Evolutionary conservation across 768 basidiomycete species (phyloP).

Genomic region (Symmetrospora coprosmae): DNA sequence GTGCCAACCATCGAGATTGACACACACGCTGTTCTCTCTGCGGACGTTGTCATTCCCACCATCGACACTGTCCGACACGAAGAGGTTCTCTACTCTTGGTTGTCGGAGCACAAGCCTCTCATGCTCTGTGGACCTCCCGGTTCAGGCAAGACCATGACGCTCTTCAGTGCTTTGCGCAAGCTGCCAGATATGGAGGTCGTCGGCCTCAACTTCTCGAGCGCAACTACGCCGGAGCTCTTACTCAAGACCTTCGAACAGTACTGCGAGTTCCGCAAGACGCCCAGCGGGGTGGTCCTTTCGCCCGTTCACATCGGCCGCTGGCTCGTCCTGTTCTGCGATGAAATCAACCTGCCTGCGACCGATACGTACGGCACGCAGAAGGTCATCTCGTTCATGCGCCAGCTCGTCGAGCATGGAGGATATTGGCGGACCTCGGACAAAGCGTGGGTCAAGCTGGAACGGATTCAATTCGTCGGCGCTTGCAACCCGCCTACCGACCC

Average conservation of each 20-base stretch:
- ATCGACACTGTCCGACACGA: constrained; percentile 98
- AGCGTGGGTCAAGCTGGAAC: constrained; percentile 92
- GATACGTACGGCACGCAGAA: constrained; percentile 98
- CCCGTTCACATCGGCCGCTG: constrained; percentile 90
- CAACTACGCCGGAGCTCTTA: constrained; percentile 92
- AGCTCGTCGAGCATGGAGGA: constrained; percentile 84
- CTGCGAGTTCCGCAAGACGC: constrained; percentile 96
- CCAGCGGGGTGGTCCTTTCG: constrained; percentile 89
- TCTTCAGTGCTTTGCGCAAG: constrained; percentile 93
- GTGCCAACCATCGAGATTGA: constrained; percentile 95
- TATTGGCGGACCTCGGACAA: constrained; percentile 90
- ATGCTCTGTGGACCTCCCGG: constrained; percentile 99
- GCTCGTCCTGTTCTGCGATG: constrained; percentile 99
- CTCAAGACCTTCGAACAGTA: constrained; percentile 99
- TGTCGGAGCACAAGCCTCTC: constrained; percentile 94
- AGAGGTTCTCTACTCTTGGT: constrained; percentile 95
- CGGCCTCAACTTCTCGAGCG: constrained; percentile 96
- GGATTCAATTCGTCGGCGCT: constrained; percentile 99
- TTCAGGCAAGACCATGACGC: constrained; percentile 98
- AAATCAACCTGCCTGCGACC: constrained; percentile 90
- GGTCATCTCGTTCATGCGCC: constrained; percentile 95
- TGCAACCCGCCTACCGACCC: constrained; percentile 99
- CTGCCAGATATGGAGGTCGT: constrained; percentile 98
- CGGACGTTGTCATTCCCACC: constrained; percentile 94
- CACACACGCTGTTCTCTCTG: constrained; percentile 83